Percentiles rank a stretch among this genome's conserved stretches.
phyloP scores from a whole-genome alignment of 225 moss, liverwort and hornwort species.

The Physcomitrellopsis africana region DNA sequence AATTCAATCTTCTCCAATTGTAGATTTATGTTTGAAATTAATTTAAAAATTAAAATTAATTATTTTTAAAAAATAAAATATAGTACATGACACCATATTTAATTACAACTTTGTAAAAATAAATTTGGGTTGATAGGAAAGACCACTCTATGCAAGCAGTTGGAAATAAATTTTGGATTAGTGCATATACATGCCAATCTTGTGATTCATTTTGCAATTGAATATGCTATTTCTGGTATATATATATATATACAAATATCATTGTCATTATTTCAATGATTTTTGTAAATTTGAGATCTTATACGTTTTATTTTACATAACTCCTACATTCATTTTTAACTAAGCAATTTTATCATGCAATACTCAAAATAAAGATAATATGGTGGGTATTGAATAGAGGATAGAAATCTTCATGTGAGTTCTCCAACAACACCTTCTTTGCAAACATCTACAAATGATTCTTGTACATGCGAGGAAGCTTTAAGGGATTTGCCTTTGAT shows the following conservation, averaged over 20 bases:
- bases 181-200: slow-evolving; percentile 61
- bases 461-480: slow-evolving; percentile 48
- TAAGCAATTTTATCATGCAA: too few relatives aligned
- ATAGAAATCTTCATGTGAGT: too few relatives aligned
- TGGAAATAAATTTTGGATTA: slow-evolving; percentile 62
- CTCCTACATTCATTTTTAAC: too few relatives aligned
- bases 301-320: too few relatives aligned
- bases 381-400: neutral
- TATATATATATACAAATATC: too few relatives aligned
- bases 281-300: too few relatives aligned
- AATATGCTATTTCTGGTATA: slow-evolving; percentile 69
- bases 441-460: slow-evolving; percentile 33
- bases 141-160: slow-evolving; percentile 60
- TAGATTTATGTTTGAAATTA: too few relatives aligned
- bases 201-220: slow-evolving; percentile 69
- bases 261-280: too few relatives aligned
- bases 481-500: slow-evolving; percentile 43
- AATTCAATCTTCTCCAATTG: neutral
- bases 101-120: neutral
- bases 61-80: too few relatives aligned
- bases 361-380: too few relatives aligned
- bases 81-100: too few relatives aligned
- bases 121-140: slow-evolving; percentile 65
- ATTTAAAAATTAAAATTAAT: too few relatives aligned
- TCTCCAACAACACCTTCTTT: neutral